Evolutionary conservation across 371 early-diverging fungal species (phyloP).

Genomic region (Rhizopus delemar): DNA sequence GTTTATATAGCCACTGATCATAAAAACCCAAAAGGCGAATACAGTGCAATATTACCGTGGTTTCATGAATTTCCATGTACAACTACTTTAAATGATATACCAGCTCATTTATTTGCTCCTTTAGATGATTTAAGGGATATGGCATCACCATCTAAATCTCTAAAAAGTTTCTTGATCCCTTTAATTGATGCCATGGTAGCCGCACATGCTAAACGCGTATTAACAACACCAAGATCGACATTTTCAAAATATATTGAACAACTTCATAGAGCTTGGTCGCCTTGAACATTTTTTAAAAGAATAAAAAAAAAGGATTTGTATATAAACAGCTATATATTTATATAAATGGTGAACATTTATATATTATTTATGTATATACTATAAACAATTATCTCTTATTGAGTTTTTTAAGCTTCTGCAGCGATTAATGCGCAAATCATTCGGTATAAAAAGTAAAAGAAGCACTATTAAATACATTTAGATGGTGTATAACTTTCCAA

Average conservation of each 20-base stretch:
- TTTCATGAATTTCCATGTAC: constrained; percentile 44
- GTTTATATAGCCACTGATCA: constrained; percentile 48
- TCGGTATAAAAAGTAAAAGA: constrained; percentile 90
- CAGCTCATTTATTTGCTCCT: constrained; percentile 27
- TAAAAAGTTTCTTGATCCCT: constrained; percentile 33
- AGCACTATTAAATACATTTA: constrained; percentile 47
- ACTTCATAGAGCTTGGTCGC: constrained; percentile 33
- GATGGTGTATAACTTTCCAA: neutral
- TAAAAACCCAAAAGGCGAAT: constrained; percentile 26
- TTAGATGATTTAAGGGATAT: constrained; percentile 30
- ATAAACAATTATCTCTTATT: neutral
- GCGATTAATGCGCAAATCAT: constrained; percentile 72
- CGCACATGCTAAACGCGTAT: constrained; percentile 35
- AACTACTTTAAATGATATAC: constrained; percentile 35
- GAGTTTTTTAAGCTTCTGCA: constrained; percentile 48
- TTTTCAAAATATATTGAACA: constrained; percentile 46
- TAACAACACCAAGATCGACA: constrained; percentile 47
- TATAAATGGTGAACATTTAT: constrained; percentile 1
- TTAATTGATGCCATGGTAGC: constrained; percentile 51
- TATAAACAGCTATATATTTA: constrained; percentile 9
- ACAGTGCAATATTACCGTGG: constrained; percentile 31
- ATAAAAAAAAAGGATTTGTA: no score
- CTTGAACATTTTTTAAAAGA: no score
- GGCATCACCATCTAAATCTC: constrained; percentile 30
- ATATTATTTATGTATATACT: constrained; percentile 6